Evolutionary conservation across 495 filamentous ascomycete species (phyloP), one percentile per base, ranked within the genome.

Genomic region (Echria macrotheca): DNA sequence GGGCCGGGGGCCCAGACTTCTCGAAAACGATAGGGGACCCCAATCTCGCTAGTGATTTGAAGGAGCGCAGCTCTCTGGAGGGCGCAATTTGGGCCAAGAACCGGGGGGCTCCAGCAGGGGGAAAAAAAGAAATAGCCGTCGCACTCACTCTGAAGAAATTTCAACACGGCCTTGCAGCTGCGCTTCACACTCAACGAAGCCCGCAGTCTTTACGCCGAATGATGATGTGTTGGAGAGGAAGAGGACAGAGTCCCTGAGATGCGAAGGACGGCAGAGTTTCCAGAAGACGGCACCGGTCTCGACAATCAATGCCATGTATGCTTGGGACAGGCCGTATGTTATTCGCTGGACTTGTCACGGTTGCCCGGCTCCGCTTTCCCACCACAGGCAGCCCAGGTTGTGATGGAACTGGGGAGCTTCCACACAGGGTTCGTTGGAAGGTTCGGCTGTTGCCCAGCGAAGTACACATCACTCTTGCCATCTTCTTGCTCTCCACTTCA

Each of bases 1-100:
- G 52, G 49, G 52, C 60, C 47, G 52, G 59, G 63, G 64, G 51
- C n/a, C n/a, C 44, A 33, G 55, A 39, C 54, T 58, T 61, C 28
- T 31, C 52, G 54, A 60, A 52, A 62, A 53, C 53, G 55, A 61
- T 57, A 61, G 61, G 64, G 56, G 55, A 57, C 45, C 56, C 59
- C 66, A 69, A 69, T 69, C 50, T 69, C 66, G 66, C 66, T 69
- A 69, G 64, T 50, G 64, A 55, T 58, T 60, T 53, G 58, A 55
- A 48, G 56, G 44, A 54, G 36, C 49, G 54, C 38, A 58, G 57
- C 49, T 58, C 54, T 56, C 49, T 47, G 21, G 44, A 33, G 57
- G 54, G 42, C 28, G 50, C 56, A 67, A 65, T 64, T 69, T 67
- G 57, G 39, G 51, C 33, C 40, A 50, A 44, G 35, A 43, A 47